Evolutionary conservation across 2,329 filamentous ascomycete species (phyloP), one percentile per base, ranked within the genome.

Genomic region (Exophiala sp.): DNA sequence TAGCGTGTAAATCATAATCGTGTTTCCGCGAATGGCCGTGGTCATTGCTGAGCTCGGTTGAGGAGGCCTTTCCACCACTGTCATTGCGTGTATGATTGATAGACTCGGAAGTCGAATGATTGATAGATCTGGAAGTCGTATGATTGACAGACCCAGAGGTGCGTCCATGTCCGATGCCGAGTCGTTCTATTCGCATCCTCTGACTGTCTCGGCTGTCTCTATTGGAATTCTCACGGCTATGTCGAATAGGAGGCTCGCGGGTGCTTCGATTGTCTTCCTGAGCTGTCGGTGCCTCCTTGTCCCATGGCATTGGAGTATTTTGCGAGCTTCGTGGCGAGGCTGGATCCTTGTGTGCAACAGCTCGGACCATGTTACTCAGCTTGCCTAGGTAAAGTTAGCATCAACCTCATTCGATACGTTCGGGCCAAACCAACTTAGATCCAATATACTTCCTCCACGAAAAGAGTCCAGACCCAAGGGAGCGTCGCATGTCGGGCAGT

Each of bases 1-100:
- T 96, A 3, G 91, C 91, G 69, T 97, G 92, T 12, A 96, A 83
- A 67, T 97, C 94, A 66, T 96, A 97, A 68, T 97, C 92, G 67
- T 96, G 91, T 51, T 88, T 86, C 63, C 91, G 83, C 38, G 81
- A 79, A 21, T 76, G 76, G 35, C 82, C 82, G 63, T 89, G 84
- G 39, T 60, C 61, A 24, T 63, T 54, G 35, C 52, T 33, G 66
- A 95, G 96, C 42, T 91, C 90, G 18, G 80, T 84, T 1, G 89
- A 91, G 1, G 90, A 94, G 8, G 84, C 79, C 49, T 74, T 77
- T 12, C 81, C 82, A 60, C 85, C 87, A 63, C 91, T 96, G 62
- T 91, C 88, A 63, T 86, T 92, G 43, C 91, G 84, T 55, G 77
- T 78, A 71, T 95, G 90, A 45, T 75, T 69, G 35, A 21, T 34